Percentiles rank a stretch among this genome's conserved stretches.
phyloP scores from a whole-genome alignment of 176 grass and related monocot genomes.

The Paspalum notatum region DNA sequence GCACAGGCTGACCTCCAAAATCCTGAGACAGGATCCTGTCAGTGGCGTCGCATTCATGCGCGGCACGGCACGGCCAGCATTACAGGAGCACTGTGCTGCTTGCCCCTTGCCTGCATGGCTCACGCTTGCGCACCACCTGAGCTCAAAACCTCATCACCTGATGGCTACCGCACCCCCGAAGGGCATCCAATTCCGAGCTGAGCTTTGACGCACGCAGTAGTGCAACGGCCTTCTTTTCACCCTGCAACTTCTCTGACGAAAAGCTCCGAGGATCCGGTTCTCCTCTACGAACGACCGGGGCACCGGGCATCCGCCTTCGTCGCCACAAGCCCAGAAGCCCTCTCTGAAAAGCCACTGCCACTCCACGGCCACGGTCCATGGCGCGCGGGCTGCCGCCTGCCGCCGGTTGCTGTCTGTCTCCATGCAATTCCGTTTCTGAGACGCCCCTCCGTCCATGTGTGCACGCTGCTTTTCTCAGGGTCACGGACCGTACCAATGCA shows the following conservation, averaged over 20 bases:
- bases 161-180: neutral
- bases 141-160: neutral
- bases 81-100: neutral
- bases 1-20: neutral
- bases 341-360: neutral
- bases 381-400: neutral
- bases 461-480: conserved; percentile 3
- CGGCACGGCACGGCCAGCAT: neutral
- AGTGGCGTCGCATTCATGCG: neutral
- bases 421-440: conserved; percentile 35
- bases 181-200: conserved; percentile 42
- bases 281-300: neutral
- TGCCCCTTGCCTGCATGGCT: too few relatives aligned
- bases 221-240: neutral
- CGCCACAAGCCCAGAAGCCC: conserved; percentile 26
- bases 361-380: too few relatives aligned
- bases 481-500: neutral
- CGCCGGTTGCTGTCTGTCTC: conserved; percentile 25
- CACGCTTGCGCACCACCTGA: too few relatives aligned
- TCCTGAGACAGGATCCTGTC: conserved; percentile 7
- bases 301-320: neutral
- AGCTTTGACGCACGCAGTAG: neutral
- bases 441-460: neutral
- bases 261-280: conserved; percentile 35
- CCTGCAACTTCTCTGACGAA: neutral